Conservation (phyloP, 768 basidiomycete species). For the Phallus indusiatus region DNA sequence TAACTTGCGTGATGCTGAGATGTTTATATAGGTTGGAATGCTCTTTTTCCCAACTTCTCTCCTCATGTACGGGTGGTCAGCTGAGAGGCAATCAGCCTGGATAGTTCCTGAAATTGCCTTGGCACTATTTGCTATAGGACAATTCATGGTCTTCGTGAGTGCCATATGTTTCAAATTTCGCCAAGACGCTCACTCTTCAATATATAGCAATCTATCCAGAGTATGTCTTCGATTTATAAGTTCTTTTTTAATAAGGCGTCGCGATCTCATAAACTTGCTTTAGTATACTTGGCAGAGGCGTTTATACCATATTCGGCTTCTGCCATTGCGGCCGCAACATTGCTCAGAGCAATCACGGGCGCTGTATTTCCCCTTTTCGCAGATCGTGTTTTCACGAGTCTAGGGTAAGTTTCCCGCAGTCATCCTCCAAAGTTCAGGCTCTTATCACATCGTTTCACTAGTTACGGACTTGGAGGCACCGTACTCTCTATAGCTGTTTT, state of each 20-base stretch:
- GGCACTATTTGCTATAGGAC: background rate
- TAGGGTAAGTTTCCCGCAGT: background rate
- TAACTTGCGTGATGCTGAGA: background rate
- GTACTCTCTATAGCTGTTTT: background rate
- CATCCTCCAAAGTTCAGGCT: background rate
- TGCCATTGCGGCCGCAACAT: background rate
- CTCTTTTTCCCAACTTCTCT: background rate
- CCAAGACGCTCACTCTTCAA: no score
- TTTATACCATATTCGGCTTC: constrained; percentile 3
- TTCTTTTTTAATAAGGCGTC: background rate
- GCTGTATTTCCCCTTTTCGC: constrained; percentile 3
- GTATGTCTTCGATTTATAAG: background rate
- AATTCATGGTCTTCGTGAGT: background rate
- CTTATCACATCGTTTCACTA: background rate
- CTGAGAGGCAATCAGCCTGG: background rate
- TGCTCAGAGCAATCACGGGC: constrained; percentile 1
- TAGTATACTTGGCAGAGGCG: background rate
- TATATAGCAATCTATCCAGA: no score
- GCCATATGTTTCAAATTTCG: background rate
- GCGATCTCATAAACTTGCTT: background rate
- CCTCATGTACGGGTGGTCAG: background rate
- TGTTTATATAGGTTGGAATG: background rate
- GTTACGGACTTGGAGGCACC: background rate
- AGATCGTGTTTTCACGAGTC: background rate
- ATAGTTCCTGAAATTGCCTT: background rate